Evolutionary conservation across 2,329 filamentous ascomycete genomes (phyloP).

Genomic region (Tolypocladium tundrense): DNA sequence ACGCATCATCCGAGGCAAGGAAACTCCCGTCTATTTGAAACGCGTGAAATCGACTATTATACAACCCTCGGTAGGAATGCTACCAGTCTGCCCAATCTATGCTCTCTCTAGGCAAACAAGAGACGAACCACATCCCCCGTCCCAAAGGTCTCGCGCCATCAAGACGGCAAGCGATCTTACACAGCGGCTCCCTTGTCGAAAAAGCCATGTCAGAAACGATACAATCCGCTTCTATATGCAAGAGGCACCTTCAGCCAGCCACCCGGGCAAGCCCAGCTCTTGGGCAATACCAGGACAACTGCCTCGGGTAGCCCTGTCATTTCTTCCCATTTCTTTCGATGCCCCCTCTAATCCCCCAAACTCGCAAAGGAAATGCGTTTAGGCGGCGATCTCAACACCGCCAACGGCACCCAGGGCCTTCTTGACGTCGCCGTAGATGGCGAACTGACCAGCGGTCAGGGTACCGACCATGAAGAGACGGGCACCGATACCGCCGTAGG

Average conservation of each 20-base stretch:
- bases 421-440: constrained; percentile 74
- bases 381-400: constrained; percentile 15
- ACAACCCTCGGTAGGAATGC: constrained; percentile 14
- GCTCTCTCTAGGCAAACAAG: constrained; percentile 10
- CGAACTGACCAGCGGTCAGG: constrained; percentile 72
- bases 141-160: not conserved
- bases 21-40: constrained; percentile 6
- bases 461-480: constrained; percentile 56
- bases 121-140: constrained; percentile 1
- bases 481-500: constrained; percentile 72
- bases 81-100: constrained; percentile 12
- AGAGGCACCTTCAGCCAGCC: not conserved
- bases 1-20: not conserved
- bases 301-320: not conserved
- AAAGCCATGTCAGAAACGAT: constrained; percentile 1
- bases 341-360: not conserved
- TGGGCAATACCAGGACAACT: constrained; percentile 3
- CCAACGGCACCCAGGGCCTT: constrained; percentile 36
- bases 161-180: not conserved
- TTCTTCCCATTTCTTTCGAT: not conserved
- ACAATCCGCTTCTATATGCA: not conserved
- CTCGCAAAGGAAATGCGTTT: constrained; percentile 1
- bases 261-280: constrained; percentile 7
- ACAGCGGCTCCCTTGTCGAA: not conserved
- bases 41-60: constrained; percentile 17